Percentiles rank a stretch among this genome's conserved stretches.
These are phyloP conservation scores for Euphrasia arctica DNA, from an alignment of 305 asterid genomes.

Conservation along the genomic window DNA sequence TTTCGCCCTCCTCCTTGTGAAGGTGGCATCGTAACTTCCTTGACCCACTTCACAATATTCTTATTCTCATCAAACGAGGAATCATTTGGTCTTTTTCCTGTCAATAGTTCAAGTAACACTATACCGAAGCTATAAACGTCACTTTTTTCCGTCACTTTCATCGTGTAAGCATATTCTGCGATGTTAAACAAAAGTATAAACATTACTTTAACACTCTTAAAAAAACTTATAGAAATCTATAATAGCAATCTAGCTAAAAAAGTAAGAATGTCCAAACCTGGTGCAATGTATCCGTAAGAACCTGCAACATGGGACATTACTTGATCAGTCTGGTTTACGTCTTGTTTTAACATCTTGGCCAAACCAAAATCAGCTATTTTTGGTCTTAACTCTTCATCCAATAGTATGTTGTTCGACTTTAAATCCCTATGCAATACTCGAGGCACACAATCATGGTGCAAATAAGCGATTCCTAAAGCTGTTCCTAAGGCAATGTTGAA, in stretches of 20 bases:
- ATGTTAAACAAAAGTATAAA: too few relatives aligned
- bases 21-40: neutral
- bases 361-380: constrained; percentile 75
- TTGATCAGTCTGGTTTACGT: constrained; percentile 39
- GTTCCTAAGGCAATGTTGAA: neutral
- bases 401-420: constrained; percentile 17
- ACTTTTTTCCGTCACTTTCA: constrained; percentile 76
- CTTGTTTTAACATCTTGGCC: constrained; percentile 51
- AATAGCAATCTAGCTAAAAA: neutral
- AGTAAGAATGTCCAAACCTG: constrained; percentile 36
- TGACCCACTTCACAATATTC: constrained; percentile 68
- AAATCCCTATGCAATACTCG: neutral
- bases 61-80: constrained; percentile 55
- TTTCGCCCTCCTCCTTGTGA: neutral
- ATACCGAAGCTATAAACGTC: constrained; percentile 90
- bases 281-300: constrained; percentile 82
- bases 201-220: too few relatives aligned
- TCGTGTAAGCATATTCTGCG: constrained; percentile 68
- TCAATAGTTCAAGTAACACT: constrained; percentile 63
- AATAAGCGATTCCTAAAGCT: neutral
- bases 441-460: neutral
- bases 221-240: neutral
- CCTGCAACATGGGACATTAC: constrained; percentile 76
- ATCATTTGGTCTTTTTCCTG: constrained; percentile 68
- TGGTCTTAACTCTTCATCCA: constrained; percentile 67